Base-by-base conservation (phyloP, 1,284 basidiomycete species). In the Chiua sp. region DNA sequence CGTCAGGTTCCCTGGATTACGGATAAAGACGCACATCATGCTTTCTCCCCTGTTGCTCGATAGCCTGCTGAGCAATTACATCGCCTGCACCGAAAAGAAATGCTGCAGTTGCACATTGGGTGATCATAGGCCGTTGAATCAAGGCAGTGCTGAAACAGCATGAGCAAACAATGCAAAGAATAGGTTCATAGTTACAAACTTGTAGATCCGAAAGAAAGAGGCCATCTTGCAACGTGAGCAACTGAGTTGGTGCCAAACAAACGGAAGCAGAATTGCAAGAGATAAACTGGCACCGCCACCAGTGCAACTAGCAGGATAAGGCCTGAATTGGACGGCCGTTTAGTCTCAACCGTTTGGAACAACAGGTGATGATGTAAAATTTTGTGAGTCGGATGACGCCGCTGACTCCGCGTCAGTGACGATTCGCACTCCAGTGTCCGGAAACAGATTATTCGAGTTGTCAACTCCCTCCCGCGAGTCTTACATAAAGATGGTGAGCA, bases 51-150 rank as follows among this genome's bases (percentile, higher is more conserved):
- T 78, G 84, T 62, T 78, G 79, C 70, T 95, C 94, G 32, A 95
- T 84, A 0, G 79, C 87, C 71, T 95, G 90, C 74, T 95, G 93
- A 0, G 93, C 92, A 42, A 95, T 82, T 1, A 92, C 68, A 70
- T 96, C 94, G n/a, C 92, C 93, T 12, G 85, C 77, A 49, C 88
- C 87, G 66, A 93, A 94, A 20, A 94, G 77, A 48, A 87, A 70
- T 2, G 83, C 87, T 1, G 90, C 88, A 0, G 91, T 91, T 1
- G 76, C 75, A 61, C 86, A 89, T 66, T 91, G 88, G 6, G 86
- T 77, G 20, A 84, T 54, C 78, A 90, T 79, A 0, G 91, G 91
- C n/a, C 85, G 79, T 23, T 85, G 83, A 53, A 88, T 75, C 39
- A 92, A 79, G 18, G 82, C 76, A 0, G 86, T 76, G 70, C 90